Evolutionary conservation across 148 eudicot genomes (phyloP).

Genomic region (Euryodendron excelsum): DNA sequence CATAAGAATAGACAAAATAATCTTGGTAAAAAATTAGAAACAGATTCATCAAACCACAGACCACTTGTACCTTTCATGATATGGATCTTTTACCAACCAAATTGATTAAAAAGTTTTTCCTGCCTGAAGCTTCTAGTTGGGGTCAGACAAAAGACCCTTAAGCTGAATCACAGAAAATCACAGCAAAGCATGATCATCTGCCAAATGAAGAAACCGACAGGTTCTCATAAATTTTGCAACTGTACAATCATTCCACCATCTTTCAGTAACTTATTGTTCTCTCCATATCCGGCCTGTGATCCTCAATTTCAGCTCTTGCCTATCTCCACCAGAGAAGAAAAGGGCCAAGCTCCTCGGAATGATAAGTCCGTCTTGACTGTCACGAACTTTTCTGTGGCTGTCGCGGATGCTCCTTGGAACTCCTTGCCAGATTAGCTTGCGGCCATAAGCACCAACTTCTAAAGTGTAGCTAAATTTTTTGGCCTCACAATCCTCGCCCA

Average conservation of each 20-base stretch:
- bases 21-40: not conserved
- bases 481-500: conserved; percentile 66
- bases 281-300: conserved; percentile 49
- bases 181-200: too few relatives aligned
- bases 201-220: not conserved
- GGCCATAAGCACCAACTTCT: conserved; percentile 49
- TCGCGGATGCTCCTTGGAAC: conserved; percentile 63
- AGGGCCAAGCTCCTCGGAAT: conserved; percentile 50
- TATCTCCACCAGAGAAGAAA: conserved; percentile 49
- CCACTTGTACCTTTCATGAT: not conserved
- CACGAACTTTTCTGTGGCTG: conserved; percentile 49
- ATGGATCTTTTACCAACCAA: not conserved
- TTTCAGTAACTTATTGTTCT: conserved; percentile 20
- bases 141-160: not conserved
- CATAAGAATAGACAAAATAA: not conserved
- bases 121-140: not conserved
- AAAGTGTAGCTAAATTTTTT: conserved; percentile 44
- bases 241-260: too few relatives aligned
- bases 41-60: not conserved
- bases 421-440: conserved; percentile 59
- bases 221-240: not conserved
- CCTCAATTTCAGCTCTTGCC: conserved; percentile 49
- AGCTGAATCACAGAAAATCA: not conserved
- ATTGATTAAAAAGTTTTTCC: not conserved
- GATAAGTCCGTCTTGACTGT: conserved; percentile 55